A percentile compares a stretch with the other conserved stretches of the same genome.
Conservation (phyloP, 1,284 basidiomycete genomes). For the Ceratobasidium sp. region DNA sequence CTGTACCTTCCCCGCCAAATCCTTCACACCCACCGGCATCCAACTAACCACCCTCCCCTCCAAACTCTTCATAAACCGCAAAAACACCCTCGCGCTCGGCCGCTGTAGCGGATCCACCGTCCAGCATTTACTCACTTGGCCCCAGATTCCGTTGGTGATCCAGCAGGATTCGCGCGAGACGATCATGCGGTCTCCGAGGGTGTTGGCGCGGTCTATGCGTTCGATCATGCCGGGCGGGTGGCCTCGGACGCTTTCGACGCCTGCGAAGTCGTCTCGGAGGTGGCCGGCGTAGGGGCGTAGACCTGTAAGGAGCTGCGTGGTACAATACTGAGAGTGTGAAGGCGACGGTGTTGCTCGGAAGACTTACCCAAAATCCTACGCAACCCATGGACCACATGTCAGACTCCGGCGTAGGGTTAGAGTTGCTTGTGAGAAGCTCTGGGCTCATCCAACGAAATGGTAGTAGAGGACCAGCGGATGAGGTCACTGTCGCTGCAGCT, state of each 20-base stretch:
- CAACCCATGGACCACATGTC: constrained; percentile 42
- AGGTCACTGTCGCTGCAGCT: neutral
- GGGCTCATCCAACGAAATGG: constrained; percentile 43
- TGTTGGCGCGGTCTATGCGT: constrained; percentile 1
- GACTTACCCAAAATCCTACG: constrained; percentile 32
- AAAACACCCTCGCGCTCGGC: constrained; percentile 20
- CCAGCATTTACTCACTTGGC: constrained; percentile 21
- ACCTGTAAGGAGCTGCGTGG: constrained; percentile 6
- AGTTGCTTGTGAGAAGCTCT: constrained; percentile 12
- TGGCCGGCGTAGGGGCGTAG: constrained; percentile 16
- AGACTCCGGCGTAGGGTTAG: constrained; percentile 19
- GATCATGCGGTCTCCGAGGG: neutral
- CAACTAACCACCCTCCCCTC: constrained; percentile 5
- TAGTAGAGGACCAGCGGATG: constrained; percentile 14
- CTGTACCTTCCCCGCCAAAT: constrained; percentile 19
- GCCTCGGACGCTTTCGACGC: constrained; percentile 26
- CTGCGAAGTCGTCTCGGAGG: constrained; percentile 38
- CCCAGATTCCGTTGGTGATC: constrained; percentile 40
- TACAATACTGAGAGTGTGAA: too few relatives aligned
- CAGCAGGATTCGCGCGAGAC: constrained; percentile 13
- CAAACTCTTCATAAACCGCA: neutral
- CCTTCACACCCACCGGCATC: constrained; percentile 12
- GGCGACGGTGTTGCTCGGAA: neutral
- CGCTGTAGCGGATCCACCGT: constrained; percentile 9
- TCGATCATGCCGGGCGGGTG: constrained; percentile 15